Evolutionary conservation across 768 basidiomycete genomes (phyloP), one percentile per base, ranked within the genome.

Genomic region (Strobilomyces dryophilus): DNA sequence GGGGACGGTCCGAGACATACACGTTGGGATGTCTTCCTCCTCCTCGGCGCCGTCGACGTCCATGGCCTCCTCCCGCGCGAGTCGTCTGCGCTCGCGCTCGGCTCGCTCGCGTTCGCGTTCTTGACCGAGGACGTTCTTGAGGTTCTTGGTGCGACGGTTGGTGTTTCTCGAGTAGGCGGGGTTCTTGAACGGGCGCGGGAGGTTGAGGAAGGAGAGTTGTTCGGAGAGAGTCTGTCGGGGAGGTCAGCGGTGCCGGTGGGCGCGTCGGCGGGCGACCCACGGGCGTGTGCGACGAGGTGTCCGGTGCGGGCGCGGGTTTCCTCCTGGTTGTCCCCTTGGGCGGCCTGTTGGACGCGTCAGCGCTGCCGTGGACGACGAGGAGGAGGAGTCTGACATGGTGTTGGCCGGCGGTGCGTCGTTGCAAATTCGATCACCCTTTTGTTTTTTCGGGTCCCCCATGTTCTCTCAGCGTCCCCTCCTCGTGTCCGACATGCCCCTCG

Each of bases 111-210:
- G 77, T 59, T 93, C 91, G 6, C 87, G 79, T 64, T 92, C 91
- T 58, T 89, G 86, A 1, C 79, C 78, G 20, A 93, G 74, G 2
- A 93, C 84, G 3, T 82, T 76, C 70, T 92, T 93, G 61, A 91
- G 65, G 58, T 90, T 89, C 74, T 89, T 91, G 20, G 87, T 81
- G 20, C 89, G 77, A 8, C 89, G 76, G 54, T 82, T 87, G 8
- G 77, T 62, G 60, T 89, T 89, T 70, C 85, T 89, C 8, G 74
- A 75, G 61, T 89, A 88, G 26, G 75, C 66, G 1, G 81, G 76
- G 58, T 85, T 89, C 70, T 93, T 93, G 75, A 92, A 92, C 0
- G 89, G 86, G 1, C 86, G 78, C 0, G 86, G 83, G 26, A 68
- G 69, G 52, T 89, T 80, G 3, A 87, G 72, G 60, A 85, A 87